Evolutionary conservation across 331 rosid genomes (phyloP), one percentile per base, ranked within the genome.

Genomic region (Malus hybrid): DNA sequence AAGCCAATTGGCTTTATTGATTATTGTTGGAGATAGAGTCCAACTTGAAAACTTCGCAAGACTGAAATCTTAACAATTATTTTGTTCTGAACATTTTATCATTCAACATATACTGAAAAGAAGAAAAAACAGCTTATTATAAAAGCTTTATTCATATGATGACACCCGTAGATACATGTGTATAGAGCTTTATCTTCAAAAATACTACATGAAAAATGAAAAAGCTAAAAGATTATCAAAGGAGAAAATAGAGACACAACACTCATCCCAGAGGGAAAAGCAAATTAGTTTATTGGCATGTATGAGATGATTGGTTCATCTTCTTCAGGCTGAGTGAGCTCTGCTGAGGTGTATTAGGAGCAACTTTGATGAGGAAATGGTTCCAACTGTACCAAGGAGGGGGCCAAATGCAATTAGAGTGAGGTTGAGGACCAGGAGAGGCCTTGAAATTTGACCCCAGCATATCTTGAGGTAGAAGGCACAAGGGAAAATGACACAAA

Each of bases 391-490:
- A 16, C 86, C 93, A 56, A 90, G 87, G 81, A 83, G 5, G 29
- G 72, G 19, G 7, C 93, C 97, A 7, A 88, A 42, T 9, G 77
- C 70, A 59, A 87, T 77, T 29, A 92, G 46, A 52, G 14, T 27
- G 6, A 83, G 3, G 79, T 92, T 90, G 2, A 92, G 61, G 39
- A 81, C 48, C 18, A 85, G 6, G 56, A 78, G 19, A 28, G 85
- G 82, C 31, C 69, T 85, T 65, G 90, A 54, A 7, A 87, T 80
- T 10, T 86, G 86, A 59, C 70, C 67, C 96, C 97, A 88, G 39
- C 29, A 92, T 8, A 88, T 88, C 91, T 87, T 90, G 32, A 74
- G 4, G 80, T 92, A 83, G 81, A 90, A 90, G 55, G 67, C 87
- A 84, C 91, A 87, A 10, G 87, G 97, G 6, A 92, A 56, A 57